phyloP scores from a whole-genome alignment of 768 basidiomycete species.

The Boletus reticuloceps region DNA sequence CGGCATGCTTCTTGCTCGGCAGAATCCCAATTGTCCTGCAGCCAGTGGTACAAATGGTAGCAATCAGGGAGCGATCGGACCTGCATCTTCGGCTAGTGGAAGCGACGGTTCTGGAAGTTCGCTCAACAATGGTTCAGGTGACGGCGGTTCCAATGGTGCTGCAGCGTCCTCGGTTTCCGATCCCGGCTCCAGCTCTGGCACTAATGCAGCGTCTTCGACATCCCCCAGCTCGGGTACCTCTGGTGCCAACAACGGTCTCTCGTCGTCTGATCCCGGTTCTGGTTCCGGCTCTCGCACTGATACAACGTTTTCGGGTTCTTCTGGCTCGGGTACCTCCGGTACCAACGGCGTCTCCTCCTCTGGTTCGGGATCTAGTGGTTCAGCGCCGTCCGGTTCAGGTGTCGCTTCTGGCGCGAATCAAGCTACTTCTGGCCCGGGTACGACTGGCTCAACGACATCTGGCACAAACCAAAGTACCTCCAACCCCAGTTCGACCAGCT shows the following conservation, averaged over 20 bases:
- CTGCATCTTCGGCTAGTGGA: neutral
- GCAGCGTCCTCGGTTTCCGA: neutral
- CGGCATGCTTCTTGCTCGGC: constrained; percentile 23
- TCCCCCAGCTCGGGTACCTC: constrained; percentile 1
- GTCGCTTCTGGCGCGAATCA: neutral
- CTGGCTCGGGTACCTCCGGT: no score
- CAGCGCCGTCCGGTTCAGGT: constrained; percentile 1
- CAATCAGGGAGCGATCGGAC: neutral
- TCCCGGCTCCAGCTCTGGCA: neutral
- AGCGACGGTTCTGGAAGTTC: neutral
- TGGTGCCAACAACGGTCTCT: neutral
- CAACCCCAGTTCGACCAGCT: neutral
- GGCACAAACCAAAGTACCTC: neutral
- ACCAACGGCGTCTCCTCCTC: neutral
- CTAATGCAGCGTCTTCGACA: neutral
- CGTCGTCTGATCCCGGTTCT: neutral
- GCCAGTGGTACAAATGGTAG: neutral
- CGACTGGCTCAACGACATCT: neutral
- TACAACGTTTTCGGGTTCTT: neutral
- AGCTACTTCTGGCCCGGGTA: neutral
- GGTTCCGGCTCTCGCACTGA: neutral
- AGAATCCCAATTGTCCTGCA: constrained; percentile 16
- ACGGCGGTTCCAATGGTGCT: neutral
- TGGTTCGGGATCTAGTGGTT: neutral
- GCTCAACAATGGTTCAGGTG: neutral